phyloP scores from a whole-genome alignment of 495 filamentous ascomycete species.

The Haplographium delicatum region DNA sequence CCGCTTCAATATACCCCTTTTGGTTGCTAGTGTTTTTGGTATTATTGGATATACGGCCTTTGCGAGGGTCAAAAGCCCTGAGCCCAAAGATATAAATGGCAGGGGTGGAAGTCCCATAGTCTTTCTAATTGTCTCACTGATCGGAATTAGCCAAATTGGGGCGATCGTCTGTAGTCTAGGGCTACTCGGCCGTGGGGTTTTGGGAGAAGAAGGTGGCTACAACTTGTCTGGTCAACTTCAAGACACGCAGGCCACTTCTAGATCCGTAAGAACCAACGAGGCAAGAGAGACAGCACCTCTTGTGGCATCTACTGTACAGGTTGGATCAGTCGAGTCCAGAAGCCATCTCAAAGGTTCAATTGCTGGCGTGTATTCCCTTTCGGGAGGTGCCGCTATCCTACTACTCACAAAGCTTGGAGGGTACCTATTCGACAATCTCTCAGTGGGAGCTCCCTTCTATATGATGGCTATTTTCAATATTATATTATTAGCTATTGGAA shows the following conservation, averaged over 20 bases:
- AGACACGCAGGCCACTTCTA: neutral
- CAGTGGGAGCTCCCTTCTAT: conserved; percentile 76
- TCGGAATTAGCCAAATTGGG: conserved; percentile 90
- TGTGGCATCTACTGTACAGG: neutral
- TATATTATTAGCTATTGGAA: conserved; percentile 54
- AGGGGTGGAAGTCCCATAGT: conserved; percentile 58
- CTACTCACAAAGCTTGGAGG: conserved; percentile 92
- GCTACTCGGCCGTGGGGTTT: conserved; percentile 72
- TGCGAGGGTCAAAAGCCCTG: conserved; percentile 62
- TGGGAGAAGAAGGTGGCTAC: conserved; percentile 44
- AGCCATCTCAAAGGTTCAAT: conserved; percentile 81
- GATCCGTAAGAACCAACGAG: neutral
- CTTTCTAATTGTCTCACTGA: conserved; percentile 69
- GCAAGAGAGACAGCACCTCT: conserved; percentile 15
- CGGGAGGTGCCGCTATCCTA: conserved; percentile 86
- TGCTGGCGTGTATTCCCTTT: conserved; percentile 86
- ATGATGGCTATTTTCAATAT: conserved; percentile 88
- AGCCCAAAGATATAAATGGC: conserved; percentile 51
- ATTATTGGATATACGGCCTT: conserved; percentile 72
- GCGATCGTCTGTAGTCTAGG: conserved; percentile 90
- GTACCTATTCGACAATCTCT: conserved; percentile 66
- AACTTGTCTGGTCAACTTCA: conserved; percentile 22
- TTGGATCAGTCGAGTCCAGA: conserved; percentile 8
- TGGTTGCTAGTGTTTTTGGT: conserved; percentile 64
- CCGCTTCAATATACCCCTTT: conserved; percentile 65